These are phyloP conservation scores for Aspergillus cristatus DNA, from an alignment of 495 filamentous ascomycete genomes.

Conservation along the genomic window DNA sequence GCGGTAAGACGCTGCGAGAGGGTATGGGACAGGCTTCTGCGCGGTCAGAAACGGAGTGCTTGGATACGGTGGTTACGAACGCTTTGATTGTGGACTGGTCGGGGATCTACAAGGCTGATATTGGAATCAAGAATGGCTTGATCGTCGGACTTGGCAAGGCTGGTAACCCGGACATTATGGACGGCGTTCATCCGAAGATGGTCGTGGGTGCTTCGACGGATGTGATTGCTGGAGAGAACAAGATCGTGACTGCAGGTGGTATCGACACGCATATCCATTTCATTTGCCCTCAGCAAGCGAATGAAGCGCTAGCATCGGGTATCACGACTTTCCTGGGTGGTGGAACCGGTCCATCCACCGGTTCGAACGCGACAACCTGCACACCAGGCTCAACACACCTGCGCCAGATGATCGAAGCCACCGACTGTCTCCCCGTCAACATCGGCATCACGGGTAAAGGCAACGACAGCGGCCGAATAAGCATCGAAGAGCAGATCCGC, in stretches of 20 bases:
- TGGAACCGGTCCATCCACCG: conserved; percentile 92
- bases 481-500: conserved; percentile 69
- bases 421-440: conserved; percentile 81
- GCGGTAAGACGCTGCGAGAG: conserved; percentile 88
- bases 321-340: conserved; percentile 91
- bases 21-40: conserved; percentile 94
- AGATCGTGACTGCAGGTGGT: conserved; percentile 87
- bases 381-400: conserved; percentile 80
- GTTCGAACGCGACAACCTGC: conserved; percentile 91
- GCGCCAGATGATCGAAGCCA: conserved; percentile 87
- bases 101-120: conserved; percentile 95
- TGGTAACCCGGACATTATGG: conserved; percentile 95
- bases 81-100: conserved; percentile 86
- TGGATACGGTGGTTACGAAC: conserved; percentile 89
- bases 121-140: conserved; percentile 81
- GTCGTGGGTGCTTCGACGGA: conserved; percentile 87
- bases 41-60: conserved; percentile 53
- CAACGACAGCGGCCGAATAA: conserved; percentile 68
- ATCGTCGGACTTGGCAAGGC: conserved; percentile 94
- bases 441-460: conserved; percentile 94
- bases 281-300: conserved; percentile 91
- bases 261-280: conserved; percentile 94
- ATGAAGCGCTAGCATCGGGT: conserved; percentile 78
- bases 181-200: conserved; percentile 69
- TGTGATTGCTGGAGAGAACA: conserved; percentile 89